Conservation (phyloP, 495 filamentous ascomycete genomes). For the Penicillium psychrofluorescens region DNA sequence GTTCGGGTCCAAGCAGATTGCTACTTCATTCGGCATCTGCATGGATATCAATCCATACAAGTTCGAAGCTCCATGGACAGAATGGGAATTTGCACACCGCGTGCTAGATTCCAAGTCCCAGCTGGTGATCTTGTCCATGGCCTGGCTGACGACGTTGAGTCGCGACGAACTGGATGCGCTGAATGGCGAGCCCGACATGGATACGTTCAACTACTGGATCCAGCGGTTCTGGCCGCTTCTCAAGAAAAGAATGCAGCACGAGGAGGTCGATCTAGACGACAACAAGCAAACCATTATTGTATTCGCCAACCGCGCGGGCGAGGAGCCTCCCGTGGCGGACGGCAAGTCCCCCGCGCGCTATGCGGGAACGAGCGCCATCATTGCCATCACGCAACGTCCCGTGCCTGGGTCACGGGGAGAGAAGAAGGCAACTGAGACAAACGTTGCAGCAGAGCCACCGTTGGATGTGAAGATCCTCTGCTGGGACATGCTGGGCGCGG, state of each 20-base stretch:
- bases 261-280: constrained; percentile 10
- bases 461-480: constrained; percentile 38
- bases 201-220: constrained; percentile 88
- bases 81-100: constrained; percentile 81
- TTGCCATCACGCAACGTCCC: constrained; percentile 54
- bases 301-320: constrained; percentile 74
- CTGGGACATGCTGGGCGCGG: constrained; percentile 40
- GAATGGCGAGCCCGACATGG: constrained; percentile 59
- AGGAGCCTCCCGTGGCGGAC: constrained; percentile 51
- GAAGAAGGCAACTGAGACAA: constrained; percentile 8
- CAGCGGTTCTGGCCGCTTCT: constrained; percentile 71
- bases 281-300: constrained; percentile 63
- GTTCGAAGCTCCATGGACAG: constrained; percentile 68
- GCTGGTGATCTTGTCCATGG: constrained; percentile 78
- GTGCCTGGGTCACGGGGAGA: constrained; percentile 5
- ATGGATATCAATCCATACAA: constrained; percentile 67
- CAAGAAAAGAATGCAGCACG: constrained; percentile 35
- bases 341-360: constrained; percentile 43
- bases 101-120: constrained; percentile 58
- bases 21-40: constrained; percentile 82
- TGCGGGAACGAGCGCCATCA: constrained; percentile 78
- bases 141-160: constrained; percentile 62
- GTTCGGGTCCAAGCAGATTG: constrained; percentile 25
- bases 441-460: constrained; percentile 2
- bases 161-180: constrained; percentile 40